Evolutionary conservation across 2,329 filamentous ascomycete species (phyloP).

Genomic region (Colletotrichum sansevieriae): DNA sequence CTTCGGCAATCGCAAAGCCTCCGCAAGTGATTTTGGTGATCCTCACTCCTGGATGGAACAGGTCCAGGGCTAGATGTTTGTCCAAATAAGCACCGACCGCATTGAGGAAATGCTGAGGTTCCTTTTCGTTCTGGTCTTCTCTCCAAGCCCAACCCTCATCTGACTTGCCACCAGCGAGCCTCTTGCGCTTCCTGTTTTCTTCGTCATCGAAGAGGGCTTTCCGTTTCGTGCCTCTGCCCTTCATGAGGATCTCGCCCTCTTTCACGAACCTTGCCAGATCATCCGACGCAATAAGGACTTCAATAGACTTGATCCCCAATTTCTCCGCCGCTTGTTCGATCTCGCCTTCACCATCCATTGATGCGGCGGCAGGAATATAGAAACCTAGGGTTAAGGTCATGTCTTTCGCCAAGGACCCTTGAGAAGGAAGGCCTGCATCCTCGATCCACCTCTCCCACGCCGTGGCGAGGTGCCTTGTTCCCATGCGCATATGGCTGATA

Average conservation of each 20-base stretch:
- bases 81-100: conserved; percentile 64
- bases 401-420: conserved; percentile 57
- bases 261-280: conserved; percentile 62
- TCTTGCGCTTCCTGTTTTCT: conserved; percentile 56
- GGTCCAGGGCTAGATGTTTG: conserved; percentile 66
- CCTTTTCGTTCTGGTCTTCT: conserved; percentile 36
- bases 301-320: conserved; percentile 59
- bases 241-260: conserved; percentile 52
- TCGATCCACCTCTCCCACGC: conserved; percentile 66
- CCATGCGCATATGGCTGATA: conserved; percentile 62
- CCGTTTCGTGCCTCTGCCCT: conserved; percentile 20
- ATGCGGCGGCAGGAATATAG: conserved; percentile 52
- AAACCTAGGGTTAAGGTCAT: conserved; percentile 66
- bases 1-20: conserved; percentile 68
- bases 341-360: conserved; percentile 8
- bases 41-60: conserved; percentile 68
- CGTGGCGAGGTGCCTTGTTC: conserved; percentile 62
- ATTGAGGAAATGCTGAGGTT: conserved; percentile 61
- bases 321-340: conserved; percentile 40
- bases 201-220: conserved; percentile 50
- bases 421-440: conserved; percentile 51
- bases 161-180: conserved; percentile 59
- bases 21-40: conserved; percentile 67
- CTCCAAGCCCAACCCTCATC: conserved; percentile 69
- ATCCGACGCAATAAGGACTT: conserved; percentile 63